These are phyloP conservation scores for Sindora glabra DNA, from an alignment of 306 rosid genomes.

Conservation along the genomic window DNA sequence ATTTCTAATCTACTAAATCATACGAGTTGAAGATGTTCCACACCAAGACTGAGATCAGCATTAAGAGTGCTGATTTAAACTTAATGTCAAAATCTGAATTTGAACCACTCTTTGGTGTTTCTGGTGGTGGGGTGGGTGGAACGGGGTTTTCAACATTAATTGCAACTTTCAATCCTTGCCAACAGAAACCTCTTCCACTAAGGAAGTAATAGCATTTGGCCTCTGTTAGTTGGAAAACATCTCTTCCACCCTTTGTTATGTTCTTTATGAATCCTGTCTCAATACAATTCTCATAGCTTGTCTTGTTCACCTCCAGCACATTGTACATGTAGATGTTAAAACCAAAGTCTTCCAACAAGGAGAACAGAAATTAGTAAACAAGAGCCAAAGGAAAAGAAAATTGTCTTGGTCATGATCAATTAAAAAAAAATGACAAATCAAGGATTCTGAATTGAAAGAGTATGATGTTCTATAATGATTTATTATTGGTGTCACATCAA, in stretches of 20 bases:
- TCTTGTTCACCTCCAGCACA: conserved; percentile 37
- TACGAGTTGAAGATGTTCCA: no score
- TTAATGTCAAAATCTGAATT: no score
- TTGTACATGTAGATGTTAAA: conserved; percentile 21
- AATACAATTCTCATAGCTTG: conserved; percentile 24
- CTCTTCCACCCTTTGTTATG: conserved; percentile 42
- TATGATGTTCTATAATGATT: no score
- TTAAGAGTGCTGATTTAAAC: no score
- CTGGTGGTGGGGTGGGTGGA: not conserved
- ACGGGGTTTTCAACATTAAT: conserved; percentile 15
- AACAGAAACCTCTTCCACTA: conserved; percentile 43
- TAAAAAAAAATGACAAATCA: no score
- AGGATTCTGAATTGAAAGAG: no score
- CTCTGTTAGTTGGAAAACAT: conserved; percentile 26
- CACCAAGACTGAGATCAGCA: no score
- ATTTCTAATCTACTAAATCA: no score
- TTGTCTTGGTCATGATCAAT: no score
- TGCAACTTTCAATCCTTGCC: conserved; percentile 41
- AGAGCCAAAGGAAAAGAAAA: not conserved
- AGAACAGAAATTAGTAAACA: not conserved
- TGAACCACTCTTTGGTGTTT: not conserved
- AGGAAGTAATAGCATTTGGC: conserved; percentile 36
- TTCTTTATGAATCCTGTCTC: conserved; percentile 16
- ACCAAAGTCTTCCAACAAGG: conserved; percentile 30
- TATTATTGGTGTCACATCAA: no score